These are phyloP conservation scores for Cladorrhinum sp. DNA, from an alignment of 2,329 filamentous ascomycete genomes.

Conservation along the genomic window DNA sequence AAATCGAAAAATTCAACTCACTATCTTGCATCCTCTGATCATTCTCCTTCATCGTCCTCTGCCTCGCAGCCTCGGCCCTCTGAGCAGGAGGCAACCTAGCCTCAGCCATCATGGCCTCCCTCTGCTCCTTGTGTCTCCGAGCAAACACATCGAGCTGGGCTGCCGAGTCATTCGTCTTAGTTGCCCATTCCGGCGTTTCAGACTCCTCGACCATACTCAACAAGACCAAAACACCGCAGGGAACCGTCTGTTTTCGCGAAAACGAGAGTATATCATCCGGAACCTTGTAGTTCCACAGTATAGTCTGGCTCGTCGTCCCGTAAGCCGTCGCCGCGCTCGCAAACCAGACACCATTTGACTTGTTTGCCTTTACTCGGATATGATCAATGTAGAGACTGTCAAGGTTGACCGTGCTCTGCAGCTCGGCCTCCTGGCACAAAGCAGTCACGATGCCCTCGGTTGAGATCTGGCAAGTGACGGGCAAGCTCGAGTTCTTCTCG, in stretches of 20 bases:
- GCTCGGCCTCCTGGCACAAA: constrained; percentile 37
- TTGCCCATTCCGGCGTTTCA: constrained; percentile 55
- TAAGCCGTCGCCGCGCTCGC: constrained; percentile 55
- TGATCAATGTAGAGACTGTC: constrained; percentile 48
- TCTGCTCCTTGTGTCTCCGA: constrained; percentile 39
- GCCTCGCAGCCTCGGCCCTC: constrained; percentile 39
- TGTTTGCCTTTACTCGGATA: constrained; percentile 36
- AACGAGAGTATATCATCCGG: constrained; percentile 51
- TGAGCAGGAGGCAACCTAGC: constrained; percentile 41
- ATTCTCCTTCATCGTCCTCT: constrained; percentile 42
- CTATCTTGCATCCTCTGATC: constrained; percentile 47
- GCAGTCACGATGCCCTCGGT: constrained; percentile 46
- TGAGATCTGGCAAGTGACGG: constrained; percentile 46
- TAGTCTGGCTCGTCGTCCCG: constrained; percentile 51
- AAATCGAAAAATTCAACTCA: constrained; percentile 32
- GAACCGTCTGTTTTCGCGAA: constrained; percentile 50
- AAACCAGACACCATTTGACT: constrained; percentile 52
- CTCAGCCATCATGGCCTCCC: constrained; percentile 43
- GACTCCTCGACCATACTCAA: constrained; percentile 48
- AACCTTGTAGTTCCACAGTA: constrained; percentile 60
- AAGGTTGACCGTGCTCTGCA: constrained; percentile 28
- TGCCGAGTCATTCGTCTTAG: constrained; percentile 36
- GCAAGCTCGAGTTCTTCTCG: constrained; percentile 25
- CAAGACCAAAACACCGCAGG: constrained; percentile 58
- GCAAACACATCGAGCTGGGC: constrained; percentile 37